Percentiles rank a stretch among this genome's conserved stretches.
Conservation (phyloP, 805 yeast genomes). For the Barnettozyma pratensis region DNA sequence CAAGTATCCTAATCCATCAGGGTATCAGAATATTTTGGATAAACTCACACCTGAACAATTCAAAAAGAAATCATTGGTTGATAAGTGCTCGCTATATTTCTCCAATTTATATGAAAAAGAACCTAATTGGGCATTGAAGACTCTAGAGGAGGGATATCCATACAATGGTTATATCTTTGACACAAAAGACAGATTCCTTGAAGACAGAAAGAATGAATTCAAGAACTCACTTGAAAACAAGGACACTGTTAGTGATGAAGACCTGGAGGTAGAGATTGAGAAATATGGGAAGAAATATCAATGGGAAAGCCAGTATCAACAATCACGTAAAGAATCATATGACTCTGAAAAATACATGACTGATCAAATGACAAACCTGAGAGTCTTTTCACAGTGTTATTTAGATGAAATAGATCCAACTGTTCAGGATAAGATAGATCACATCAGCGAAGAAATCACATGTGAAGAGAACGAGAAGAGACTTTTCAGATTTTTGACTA, state of each 20-base stretch:
- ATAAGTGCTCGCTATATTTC: slow-evolving; percentile 20
- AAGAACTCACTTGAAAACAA: slow-evolving; percentile 12
- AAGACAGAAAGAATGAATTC: slow-evolving; percentile 14
- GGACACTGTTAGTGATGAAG: slow-evolving; percentile 10
- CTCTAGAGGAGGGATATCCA: slow-evolving; percentile 13
- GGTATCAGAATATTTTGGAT: slow-evolving; percentile 16
- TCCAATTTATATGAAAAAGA: slow-evolving; percentile 12
- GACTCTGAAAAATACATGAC: slow-evolving; percentile 21
- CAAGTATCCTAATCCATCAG: slow-evolving; percentile 18
- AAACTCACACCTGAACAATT: slow-evolving; percentile 14
- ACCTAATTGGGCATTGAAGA: slow-evolving; percentile 23
- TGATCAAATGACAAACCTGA: slow-evolving; percentile 20
- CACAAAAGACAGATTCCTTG: slow-evolving; percentile 18
- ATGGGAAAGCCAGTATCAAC: slow-evolving; percentile 17
- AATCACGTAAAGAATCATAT: slow-evolving; percentile 12
- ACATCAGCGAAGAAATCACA: slow-evolving; percentile 8
- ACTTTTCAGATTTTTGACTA: slow-evolving; percentile 38
- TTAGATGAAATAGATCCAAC: slow-evolving; percentile 3
- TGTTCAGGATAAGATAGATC: slow-evolving; percentile 9
- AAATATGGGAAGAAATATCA: slow-evolving; percentile 9
- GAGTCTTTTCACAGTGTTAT: slow-evolving; percentile 26
- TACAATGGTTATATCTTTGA: slow-evolving; percentile 23
- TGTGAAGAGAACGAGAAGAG: slow-evolving; percentile 28
- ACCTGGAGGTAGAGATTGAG: slow-evolving; percentile 8
- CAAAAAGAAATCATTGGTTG: slow-evolving; percentile 6